phyloP scores from a whole-genome alignment of 164 flowering plant genomes.

The Santalum album region DNA sequence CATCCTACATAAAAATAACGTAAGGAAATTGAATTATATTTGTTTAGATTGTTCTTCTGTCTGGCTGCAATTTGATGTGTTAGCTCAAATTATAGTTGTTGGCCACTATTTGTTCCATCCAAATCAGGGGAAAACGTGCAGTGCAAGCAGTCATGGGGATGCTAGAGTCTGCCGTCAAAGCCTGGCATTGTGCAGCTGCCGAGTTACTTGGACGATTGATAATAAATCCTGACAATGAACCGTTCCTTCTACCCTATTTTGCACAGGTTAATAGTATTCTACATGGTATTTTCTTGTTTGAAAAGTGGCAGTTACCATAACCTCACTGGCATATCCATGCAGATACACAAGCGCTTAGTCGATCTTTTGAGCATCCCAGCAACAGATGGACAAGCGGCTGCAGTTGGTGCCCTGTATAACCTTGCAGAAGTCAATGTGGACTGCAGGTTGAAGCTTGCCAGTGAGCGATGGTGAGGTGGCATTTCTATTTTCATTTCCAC shows the following conservation, averaged over 20 bases:
- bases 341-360: conserved; percentile 81
- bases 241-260: conserved; percentile 71
- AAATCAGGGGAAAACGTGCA: conserved; percentile 76
- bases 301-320: not conserved
- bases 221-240: conserved; percentile 94
- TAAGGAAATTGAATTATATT: conserved; percentile 21
- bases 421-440: conserved; percentile 92
- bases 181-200: conserved; percentile 98
- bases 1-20: conserved; percentile 84
- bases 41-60: not conserved
- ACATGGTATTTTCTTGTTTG: not conserved
- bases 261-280: conserved; percentile 54
- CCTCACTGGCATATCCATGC: conserved; percentile 15
- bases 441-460: conserved; percentile 83
- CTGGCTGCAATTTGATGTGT: not conserved
- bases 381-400: conserved; percentile 91
- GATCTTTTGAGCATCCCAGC: conserved; percentile 80
- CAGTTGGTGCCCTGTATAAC: conserved; percentile 89
- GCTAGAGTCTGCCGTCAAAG: conserved; percentile 67
- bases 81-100: not conserved
- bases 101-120: conserved; percentile 6
- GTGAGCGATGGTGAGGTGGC: conserved; percentile 73
- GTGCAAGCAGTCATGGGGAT: conserved; percentile 88
- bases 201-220: conserved; percentile 87
- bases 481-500: not conserved